Base-by-base conservation (phyloP, 164 flowering plant species). In the Aristolochia californica region DNA sequence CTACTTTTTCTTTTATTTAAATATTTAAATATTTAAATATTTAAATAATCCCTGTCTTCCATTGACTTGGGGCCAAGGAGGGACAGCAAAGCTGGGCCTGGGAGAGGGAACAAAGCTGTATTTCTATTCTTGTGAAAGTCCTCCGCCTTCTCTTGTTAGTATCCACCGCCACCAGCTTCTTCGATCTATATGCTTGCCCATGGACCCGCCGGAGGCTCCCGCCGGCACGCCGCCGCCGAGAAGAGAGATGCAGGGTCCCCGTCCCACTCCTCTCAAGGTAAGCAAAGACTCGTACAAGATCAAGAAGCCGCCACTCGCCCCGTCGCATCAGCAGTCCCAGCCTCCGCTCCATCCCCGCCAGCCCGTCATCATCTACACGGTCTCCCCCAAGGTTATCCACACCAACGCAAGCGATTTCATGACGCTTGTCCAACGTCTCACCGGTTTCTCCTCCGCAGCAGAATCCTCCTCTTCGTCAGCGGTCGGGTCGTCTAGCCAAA, bases 241-340 rank as follows among this genome's bases (percentile, higher is more conserved):
- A 25, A 72, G 66, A 40, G 83, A 74, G 56, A 69, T 87, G n/a
- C 87, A 77, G 48, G 96, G 96, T 27, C 87, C 90, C 0, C 80
- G 93, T 0, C 96, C 96, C 0, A 0, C 90, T 0, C 83, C 86
- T 0, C 88, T 88, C 45, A 70, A 59, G 18, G 69, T 88, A 70
- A 57, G 66, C 63, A 79, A 77, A 64, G 85, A 82, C 51, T 88
- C 96, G 20, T 64, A 73, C 79, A 83, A 80, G 66, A 83, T 85
- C 80, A 73, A 60, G 69, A 87, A 85, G 70, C 89, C 87, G 1
- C 91, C 91, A 2, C 56, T 66, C 1, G 74, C 83, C 0, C 88
- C 91, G 2, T 55, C n/a, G n/a, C n/a, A n/a, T n/a, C n/a, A n/a
- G n/a, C n/a, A n/a, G n/a, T n/a, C 56, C 2, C 67, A 69, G 1